Evolutionary conservation across 73 alveolate species (phyloP).

Genomic region (Effrenium voratum): DNA sequence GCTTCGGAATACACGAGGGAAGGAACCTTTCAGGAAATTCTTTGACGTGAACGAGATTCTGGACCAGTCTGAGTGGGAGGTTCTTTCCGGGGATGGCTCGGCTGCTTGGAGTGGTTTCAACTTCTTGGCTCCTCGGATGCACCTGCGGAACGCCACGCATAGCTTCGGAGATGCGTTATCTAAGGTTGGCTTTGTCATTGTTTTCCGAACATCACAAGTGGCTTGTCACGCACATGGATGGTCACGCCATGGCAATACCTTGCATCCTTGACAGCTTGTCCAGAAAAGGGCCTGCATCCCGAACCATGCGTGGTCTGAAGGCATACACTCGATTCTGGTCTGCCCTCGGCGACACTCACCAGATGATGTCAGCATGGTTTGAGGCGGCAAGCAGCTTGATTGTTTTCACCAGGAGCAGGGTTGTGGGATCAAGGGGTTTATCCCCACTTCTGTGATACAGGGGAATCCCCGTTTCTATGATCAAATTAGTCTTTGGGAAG

Average conservation of each 20-base stretch:
- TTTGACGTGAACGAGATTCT: background rate
- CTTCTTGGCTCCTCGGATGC: conserved; percentile 14
- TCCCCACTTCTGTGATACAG: too few species aligned
- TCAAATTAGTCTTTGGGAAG: too few species aligned
- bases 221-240: background rate
- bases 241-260: background rate
- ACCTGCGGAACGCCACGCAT: too few species aligned
- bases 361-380: conserved; percentile 83
- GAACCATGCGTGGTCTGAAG: background rate
- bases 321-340: conserved; percentile 72
- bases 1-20: background rate
- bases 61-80: background rate
- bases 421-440: too few species aligned
- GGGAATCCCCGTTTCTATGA: too few species aligned
- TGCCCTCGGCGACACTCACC: conserved; percentile 50
- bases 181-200: conserved; percentile 76
- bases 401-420: conserved; percentile 26
- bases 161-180: too few species aligned
- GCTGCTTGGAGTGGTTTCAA: conserved; percentile 82
- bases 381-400: conserved; percentile 69
- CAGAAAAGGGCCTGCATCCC: background rate
- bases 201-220: conserved; percentile 50
- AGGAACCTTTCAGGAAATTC: conserved; percentile 38
- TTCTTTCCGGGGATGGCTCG: conserved; percentile 51
- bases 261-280: background rate